Evolutionary conservation across 1,139 yeast species (phyloP), one percentile per base, ranked within the genome.

Genomic region (Kluyveromyces marxianus): DNA sequence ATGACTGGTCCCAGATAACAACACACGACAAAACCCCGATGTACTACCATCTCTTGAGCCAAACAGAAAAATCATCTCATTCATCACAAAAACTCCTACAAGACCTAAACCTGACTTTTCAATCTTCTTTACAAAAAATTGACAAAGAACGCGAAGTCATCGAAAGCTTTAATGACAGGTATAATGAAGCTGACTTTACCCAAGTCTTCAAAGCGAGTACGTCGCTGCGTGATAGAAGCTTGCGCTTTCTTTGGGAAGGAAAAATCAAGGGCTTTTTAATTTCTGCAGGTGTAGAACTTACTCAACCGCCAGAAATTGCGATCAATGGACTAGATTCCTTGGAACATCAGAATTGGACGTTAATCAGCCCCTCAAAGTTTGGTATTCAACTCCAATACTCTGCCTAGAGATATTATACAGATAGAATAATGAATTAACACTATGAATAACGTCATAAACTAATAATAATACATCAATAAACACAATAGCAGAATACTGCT

Each of bases 171-270:
- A 77, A 76, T 47, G 70, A 69, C 46, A 62, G 74, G 25, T 77
- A 78, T 25, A 71, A 72, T 41, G 73, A 71, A 44, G 73, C 81
- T 41, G 73, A 77, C 43, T 81, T 81, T 55, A 72, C 83, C 0
- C 81, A 87, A 50, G 95, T 88, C 8, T 65, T 89, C 54, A 90
- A 88, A 62, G 67, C 83, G 2, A 77, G 92, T 45, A 78, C 95
- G 0, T 81, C 90, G 43, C 56, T 87, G 26, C 79, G 77, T 42
- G 84, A 81, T 48, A 75, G 72, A 52, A 72, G 77, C 49, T 57
- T 86, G 6, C 80, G 79, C 49, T 46, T 89, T 4, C 66, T 87
- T 35, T 92, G 97, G 97, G 96, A 87, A 59, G 97, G 97, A 0
- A 75, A 86, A 52, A 77, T 78, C 57, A 81, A 84, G 57, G 95